Evolutionary conservation across 305 asterid species (phyloP).

Genomic region (Coffea humblotiana): DNA sequence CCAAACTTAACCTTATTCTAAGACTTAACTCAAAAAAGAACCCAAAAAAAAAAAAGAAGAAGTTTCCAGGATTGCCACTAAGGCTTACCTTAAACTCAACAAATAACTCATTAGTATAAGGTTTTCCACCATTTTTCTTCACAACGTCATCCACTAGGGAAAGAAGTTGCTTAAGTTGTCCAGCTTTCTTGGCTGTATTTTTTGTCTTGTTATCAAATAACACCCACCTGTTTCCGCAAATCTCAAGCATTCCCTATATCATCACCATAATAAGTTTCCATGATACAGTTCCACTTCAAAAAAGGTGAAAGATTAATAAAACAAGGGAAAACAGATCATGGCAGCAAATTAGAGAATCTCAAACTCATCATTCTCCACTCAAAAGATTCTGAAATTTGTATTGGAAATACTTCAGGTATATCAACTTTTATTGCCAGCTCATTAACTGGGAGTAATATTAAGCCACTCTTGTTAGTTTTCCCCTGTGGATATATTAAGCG

Average conservation of each 20-base stretch:
- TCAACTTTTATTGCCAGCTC: background rate
- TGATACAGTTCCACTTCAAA: background rate
- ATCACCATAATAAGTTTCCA: slow-evolving; percentile 4
- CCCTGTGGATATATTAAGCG: background rate
- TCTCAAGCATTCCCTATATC: slow-evolving; percentile 44
- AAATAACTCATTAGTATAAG: slow-evolving; percentile 56
- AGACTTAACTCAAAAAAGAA: background rate
- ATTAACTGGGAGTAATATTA: background rate
- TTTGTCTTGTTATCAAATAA: slow-evolving; percentile 60
- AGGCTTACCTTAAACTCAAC: slow-evolving; percentile 47
- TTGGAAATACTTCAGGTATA: background rate
- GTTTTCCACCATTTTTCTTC: slow-evolving; percentile 47
- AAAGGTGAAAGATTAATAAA: background rate
- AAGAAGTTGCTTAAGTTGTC: slow-evolving; percentile 47
- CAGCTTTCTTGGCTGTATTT: slow-evolving; percentile 32
- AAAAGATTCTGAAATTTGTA: too few relatives aligned
- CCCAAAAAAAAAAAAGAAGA: too few relatives aligned
- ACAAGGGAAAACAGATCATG: background rate
- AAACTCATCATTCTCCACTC: background rate
- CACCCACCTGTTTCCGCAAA: slow-evolving; percentile 64
- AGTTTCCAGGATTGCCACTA: background rate
- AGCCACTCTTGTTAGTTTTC: background rate
- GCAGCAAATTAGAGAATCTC: background rate
- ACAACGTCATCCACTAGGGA: slow-evolving; percentile 46
- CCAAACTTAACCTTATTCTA: background rate